Conservation (phyloP, 2,329 filamentous ascomycete genomes). For the Myrmaecium sp. region DNA sequence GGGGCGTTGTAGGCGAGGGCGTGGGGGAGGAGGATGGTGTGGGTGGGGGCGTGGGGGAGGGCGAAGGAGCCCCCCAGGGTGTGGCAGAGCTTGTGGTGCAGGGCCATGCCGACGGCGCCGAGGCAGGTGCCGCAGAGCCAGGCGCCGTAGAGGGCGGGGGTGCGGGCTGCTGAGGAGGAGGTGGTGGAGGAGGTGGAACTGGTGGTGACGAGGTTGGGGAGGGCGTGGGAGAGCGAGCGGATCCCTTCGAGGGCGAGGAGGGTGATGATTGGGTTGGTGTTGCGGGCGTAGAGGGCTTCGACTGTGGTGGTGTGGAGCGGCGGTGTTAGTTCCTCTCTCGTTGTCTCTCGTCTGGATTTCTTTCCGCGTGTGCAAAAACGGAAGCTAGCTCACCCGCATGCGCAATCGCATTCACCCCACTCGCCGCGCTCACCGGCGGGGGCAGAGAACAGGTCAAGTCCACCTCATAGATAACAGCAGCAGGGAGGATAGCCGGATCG, state of each 20-base stretch:
- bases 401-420: conserved; percentile 49
- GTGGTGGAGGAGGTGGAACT: conserved; percentile 27
- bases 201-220: conserved; percentile 35
- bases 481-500: conserved; percentile 43
- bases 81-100: conserved; percentile 54
- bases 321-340: too few species aligned
- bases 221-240: conserved; percentile 33
- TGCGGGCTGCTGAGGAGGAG: conserved; percentile 29
- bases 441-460: conserved; percentile 45
- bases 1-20: conserved; percentile 46
- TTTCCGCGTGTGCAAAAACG: too few species aligned
- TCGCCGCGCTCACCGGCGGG: conserved; percentile 34
- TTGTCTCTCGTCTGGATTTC: too few species aligned
- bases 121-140: conserved; percentile 48
- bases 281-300: conserved; percentile 45
- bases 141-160: conserved; percentile 41
- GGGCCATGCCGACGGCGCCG: conserved; percentile 42
- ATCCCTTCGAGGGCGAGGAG: conserved; percentile 42
- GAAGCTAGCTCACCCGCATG: conserved; percentile 31
- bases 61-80: conserved; percentile 46
- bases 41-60: conserved; percentile 48
- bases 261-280: conserved; percentile 42
- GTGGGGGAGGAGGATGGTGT: conserved; percentile 46
- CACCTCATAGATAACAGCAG: conserved; percentile 47
- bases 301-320: conserved; percentile 18